phyloP scores from a whole-genome alignment of 2,329 filamentous ascomycete species.

The Exophiala calicioides region DNA sequence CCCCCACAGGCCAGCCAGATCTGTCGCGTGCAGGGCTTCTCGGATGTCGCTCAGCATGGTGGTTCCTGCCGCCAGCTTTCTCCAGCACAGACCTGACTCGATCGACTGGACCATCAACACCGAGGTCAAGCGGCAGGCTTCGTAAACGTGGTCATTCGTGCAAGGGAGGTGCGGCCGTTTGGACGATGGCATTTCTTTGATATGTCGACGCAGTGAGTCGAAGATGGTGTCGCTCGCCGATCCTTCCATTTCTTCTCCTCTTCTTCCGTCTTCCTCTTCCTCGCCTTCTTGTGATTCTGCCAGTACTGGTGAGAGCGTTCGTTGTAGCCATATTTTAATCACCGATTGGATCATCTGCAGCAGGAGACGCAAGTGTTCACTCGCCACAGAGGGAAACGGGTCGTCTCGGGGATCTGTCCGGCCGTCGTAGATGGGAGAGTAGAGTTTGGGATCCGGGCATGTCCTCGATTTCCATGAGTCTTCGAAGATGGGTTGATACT shows the following conservation, averaged over 20 bases:
- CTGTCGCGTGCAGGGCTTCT: constrained; percentile 14
- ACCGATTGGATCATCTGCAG: constrained; percentile 18
- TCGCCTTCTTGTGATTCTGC: no score
- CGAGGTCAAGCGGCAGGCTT: constrained; percentile 17
- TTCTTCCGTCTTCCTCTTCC: no score
- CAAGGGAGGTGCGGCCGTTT: constrained; percentile 6
- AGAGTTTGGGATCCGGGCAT: constrained; percentile 11
- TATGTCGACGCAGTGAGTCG: constrained; percentile 5
- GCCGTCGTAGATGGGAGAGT: constrained; percentile 20
- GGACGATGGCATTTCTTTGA: constrained; percentile 16
- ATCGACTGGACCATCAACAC: constrained; percentile 17
- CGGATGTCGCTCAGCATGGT: constrained; percentile 5
- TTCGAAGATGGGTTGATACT: constrained; percentile 18
- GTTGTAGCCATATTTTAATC: constrained; percentile 16
- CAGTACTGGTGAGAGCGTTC: background rate
- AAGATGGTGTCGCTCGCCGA: background rate
- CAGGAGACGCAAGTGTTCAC: constrained; percentile 8
- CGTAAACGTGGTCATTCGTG: constrained; percentile 16
- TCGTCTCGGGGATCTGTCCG: constrained; percentile 10
- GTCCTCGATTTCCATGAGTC: constrained; percentile 11
- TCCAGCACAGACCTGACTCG: constrained; percentile 6
- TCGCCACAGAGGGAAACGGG: constrained; percentile 10
- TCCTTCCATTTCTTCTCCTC: background rate
- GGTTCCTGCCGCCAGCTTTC: constrained; percentile 1
- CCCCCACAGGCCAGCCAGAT: constrained; percentile 11